A percentile compares a stretch with the other conserved stretches of the same genome.
Conservation (phyloP, 2,329 filamentous ascomycete genomes). For the Scedosporium dehoogii region DNA sequence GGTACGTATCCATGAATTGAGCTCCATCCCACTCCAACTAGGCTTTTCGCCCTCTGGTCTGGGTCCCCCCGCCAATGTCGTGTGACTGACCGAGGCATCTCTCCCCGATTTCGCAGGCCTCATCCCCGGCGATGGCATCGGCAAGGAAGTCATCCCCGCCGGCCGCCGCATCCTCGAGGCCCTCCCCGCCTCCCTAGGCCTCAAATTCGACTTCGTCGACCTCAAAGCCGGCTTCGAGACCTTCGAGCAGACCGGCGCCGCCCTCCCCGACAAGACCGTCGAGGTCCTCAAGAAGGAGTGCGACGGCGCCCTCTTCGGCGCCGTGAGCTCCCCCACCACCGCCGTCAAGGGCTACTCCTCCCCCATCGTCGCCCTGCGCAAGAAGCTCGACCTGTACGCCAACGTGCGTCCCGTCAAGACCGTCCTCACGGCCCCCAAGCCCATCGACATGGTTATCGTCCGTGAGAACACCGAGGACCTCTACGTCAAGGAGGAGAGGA, state of each 20-base stretch:
- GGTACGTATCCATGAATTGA: constrained; percentile 33
- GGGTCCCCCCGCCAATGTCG: background rate
- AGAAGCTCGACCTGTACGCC: constrained; percentile 88
- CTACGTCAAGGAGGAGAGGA: constrained; percentile 94
- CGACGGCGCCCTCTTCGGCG: constrained; percentile 92
- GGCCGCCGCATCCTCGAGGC: constrained; percentile 88
- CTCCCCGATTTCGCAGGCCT: constrained; percentile 50
- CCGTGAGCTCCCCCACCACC: constrained; percentile 78
- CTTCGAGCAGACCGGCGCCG: constrained; percentile 81
- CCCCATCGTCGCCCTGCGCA: constrained; percentile 92
- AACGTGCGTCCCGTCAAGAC: constrained; percentile 96
- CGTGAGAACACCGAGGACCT: constrained; percentile 98
- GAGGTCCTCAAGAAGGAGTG: constrained; percentile 83
- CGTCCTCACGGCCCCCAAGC: constrained; percentile 51
- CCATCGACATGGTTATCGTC: constrained; percentile 95
- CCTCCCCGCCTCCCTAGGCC: constrained; percentile 76
- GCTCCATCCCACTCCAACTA: background rate
- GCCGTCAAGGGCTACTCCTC: constrained; percentile 93
- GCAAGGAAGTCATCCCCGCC: constrained; percentile 94
- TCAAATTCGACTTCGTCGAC: constrained; percentile 91
- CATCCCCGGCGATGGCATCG: constrained; percentile 96
- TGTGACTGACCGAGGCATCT: background rate
- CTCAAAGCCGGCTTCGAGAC: constrained; percentile 89
- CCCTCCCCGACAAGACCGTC: constrained; percentile 84
- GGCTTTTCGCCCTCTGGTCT: background rate